phyloP scores from a whole-genome alignment of 768 basidiomycete genomes.

The Rickenella mellea region DNA sequence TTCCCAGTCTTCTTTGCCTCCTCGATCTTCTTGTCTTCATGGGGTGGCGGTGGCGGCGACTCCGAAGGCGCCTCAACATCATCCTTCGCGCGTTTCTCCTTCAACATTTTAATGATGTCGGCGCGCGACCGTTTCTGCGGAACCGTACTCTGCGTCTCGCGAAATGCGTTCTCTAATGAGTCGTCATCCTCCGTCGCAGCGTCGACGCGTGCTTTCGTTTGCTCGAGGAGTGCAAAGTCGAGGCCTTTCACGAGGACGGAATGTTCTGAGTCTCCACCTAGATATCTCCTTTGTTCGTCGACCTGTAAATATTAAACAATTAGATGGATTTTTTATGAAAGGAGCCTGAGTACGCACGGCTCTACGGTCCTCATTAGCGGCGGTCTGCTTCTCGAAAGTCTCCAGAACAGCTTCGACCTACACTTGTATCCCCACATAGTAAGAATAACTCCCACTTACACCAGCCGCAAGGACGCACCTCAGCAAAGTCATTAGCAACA shows the following conservation, averaged over 20 bases:
- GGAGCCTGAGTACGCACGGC: constrained; percentile 38
- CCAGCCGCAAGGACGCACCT: constrained; percentile 29
- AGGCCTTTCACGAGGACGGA: constrained; percentile 85
- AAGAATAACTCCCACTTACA: background rate
- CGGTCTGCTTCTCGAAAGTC: constrained; percentile 64
- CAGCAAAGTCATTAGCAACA: constrained; percentile 61
- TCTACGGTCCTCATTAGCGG: constrained; percentile 47
- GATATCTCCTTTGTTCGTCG: constrained; percentile 64
- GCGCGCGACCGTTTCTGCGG: constrained; percentile 66
- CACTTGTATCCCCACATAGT: background rate
- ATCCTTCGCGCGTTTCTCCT: constrained; percentile 43
- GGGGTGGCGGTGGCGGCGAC: constrained; percentile 10
- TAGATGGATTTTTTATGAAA: background rate
- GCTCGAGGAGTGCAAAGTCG: constrained; percentile 78
- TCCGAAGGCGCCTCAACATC: constrained; percentile 9
- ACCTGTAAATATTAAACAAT: constrained; percentile 31
- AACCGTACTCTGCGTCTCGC: constrained; percentile 26
- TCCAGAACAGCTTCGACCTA: constrained; percentile 76
- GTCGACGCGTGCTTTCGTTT: constrained; percentile 61
- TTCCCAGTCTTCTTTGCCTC: constrained; percentile 31
- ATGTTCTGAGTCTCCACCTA: constrained; percentile 81
- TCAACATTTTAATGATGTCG: constrained; percentile 65
- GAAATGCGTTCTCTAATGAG: constrained; percentile 67
- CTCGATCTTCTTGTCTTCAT: constrained; percentile 20
- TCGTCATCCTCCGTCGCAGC: constrained; percentile 67